Conservation (phyloP, 2,329 filamentous ascomycete species). For the Davidsoniella virescens region DNA sequence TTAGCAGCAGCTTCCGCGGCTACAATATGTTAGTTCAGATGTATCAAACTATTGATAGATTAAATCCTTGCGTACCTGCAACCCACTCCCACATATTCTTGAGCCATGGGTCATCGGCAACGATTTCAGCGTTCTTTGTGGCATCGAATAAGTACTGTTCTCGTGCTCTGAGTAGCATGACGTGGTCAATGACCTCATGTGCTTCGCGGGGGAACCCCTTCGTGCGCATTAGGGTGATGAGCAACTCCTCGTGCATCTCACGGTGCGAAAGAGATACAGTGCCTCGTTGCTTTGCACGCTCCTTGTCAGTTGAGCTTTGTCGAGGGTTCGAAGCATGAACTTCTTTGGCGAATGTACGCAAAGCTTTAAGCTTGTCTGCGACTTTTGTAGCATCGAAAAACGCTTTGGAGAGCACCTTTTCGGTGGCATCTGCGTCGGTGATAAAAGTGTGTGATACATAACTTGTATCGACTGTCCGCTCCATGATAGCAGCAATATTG, state of each 20-base stretch:
- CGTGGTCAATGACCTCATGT: conserved; percentile 37
- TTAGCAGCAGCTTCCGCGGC: conserved; percentile 48
- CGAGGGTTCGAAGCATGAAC: background rate
- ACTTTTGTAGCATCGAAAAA: conserved; percentile 27
- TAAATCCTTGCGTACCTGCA: conserved; percentile 31
- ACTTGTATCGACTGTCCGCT: conserved; percentile 21
- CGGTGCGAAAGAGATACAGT: conserved; percentile 29
- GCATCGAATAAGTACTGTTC: conserved; percentile 50
- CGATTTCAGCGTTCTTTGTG: conserved; percentile 46
- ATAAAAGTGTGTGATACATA: conserved; percentile 14
- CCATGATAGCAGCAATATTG: conserved; percentile 26
- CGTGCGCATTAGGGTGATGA: conserved; percentile 28
- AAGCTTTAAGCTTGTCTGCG: conserved; percentile 31
- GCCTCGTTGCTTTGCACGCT: conserved; percentile 6
- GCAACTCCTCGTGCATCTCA: conserved; percentile 40
- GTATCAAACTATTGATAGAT: background rate
- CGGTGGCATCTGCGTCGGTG: conserved; percentile 23
- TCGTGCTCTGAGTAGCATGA: conserved; percentile 42
- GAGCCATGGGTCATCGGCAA: conserved; percentile 58
- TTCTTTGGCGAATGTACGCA: conserved; percentile 25
- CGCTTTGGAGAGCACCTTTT: conserved; percentile 23
- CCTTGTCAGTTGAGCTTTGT: conserved; percentile 6
- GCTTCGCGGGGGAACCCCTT: conserved; percentile 33
- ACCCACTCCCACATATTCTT: conserved; percentile 66
- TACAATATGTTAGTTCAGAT: conserved; percentile 18